phyloP scores from a whole-genome alignment of 768 basidiomycete genomes.

The Phaeotremella skinneri region DNA sequence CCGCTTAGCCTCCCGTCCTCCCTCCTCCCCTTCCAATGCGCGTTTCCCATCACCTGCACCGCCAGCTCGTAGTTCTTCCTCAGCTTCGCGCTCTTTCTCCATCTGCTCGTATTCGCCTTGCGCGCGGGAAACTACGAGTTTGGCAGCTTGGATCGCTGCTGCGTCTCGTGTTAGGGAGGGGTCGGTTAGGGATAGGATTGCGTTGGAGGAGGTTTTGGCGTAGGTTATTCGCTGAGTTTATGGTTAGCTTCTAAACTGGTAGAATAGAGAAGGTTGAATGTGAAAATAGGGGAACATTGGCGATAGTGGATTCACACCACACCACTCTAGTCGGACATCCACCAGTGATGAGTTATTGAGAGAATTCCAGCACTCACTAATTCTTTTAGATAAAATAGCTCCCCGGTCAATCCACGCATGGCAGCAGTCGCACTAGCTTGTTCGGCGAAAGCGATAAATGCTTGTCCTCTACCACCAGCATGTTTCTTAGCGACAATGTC shows the following conservation, averaged over 20 bases:
- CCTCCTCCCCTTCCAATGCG: slow-evolving; percentile 59
- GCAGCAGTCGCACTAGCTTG: slow-evolving; percentile 86
- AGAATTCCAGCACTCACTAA: slow-evolving; percentile 61
- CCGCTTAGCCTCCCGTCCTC: slow-evolving; percentile 63
- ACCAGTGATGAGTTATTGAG: not conserved
- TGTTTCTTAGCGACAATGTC: slow-evolving; percentile 88
- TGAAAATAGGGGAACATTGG: too few species aligned
- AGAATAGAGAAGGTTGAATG: too few species aligned
- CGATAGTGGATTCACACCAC: not conserved
- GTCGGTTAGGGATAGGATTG: slow-evolving; percentile 73
- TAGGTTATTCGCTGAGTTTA: slow-evolving; percentile 76
- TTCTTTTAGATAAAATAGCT: slow-evolving; percentile 88
- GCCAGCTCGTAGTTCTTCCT: slow-evolving; percentile 48
- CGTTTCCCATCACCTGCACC: slow-evolving; percentile 58
- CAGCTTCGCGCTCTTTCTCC: slow-evolving; percentile 60
- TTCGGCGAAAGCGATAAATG: slow-evolving; percentile 93
- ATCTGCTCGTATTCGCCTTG: slow-evolving; percentile 55
- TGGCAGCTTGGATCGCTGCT: slow-evolving; percentile 41
- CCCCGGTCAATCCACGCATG: slow-evolving; percentile 87
- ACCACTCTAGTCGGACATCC: not conserved
- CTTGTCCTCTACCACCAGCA: slow-evolving; percentile 84
- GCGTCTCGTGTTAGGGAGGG: slow-evolving; percentile 51
- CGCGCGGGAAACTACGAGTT: slow-evolving; percentile 53
- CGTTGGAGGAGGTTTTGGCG: slow-evolving; percentile 83
- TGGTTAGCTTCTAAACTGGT: not conserved